A percentile compares a stretch with the other conserved stretches of the same genome.
Conservation (phyloP, 352 stramenopile genomes). For the Globisporangium cystogenes region DNA sequence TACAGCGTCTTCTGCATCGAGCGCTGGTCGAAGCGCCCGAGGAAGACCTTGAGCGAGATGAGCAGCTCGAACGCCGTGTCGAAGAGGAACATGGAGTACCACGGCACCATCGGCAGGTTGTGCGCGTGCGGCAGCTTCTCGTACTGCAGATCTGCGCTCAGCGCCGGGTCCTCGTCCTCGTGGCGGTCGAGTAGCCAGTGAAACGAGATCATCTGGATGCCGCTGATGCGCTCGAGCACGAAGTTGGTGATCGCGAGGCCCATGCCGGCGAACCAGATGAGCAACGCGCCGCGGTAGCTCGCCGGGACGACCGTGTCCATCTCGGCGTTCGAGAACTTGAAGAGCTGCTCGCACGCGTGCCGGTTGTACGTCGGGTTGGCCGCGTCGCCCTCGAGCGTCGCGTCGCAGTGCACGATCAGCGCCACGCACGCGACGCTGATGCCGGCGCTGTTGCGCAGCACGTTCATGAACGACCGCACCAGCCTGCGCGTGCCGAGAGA, state of each 20-base stretch:
- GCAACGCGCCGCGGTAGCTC: conserved; percentile 72
- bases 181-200: conserved; percentile 50
- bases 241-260: conserved; percentile 81
- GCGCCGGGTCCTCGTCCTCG: conserved; percentile 37
- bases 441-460: conserved; percentile 74
- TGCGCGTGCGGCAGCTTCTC: conserved; percentile 67
- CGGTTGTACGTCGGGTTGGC: conserved; percentile 52
- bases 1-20: conserved; percentile 87
- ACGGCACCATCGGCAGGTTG: conserved; percentile 89
- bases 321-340: conserved; percentile 53
- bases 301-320: conserved; percentile 51
- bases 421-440: conserved; percentile 80
- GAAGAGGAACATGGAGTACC: conserved; percentile 93
- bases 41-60: conserved; percentile 92
- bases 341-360: conserved; percentile 76
- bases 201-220: conserved; percentile 76
- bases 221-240: conserved; percentile 72
- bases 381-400: conserved; percentile 29
- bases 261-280: conserved; percentile 85
- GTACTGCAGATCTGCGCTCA: conserved; percentile 30
- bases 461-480: conserved; percentile 72
- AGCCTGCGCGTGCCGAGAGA: conserved; percentile 21
- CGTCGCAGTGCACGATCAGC: conserved; percentile 79
- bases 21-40: conserved; percentile 88
- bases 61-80: conserved; percentile 90